phyloP scores from a whole-genome alignment of 805 yeast species.

The Wickerhamiella bombiphila region DNA sequence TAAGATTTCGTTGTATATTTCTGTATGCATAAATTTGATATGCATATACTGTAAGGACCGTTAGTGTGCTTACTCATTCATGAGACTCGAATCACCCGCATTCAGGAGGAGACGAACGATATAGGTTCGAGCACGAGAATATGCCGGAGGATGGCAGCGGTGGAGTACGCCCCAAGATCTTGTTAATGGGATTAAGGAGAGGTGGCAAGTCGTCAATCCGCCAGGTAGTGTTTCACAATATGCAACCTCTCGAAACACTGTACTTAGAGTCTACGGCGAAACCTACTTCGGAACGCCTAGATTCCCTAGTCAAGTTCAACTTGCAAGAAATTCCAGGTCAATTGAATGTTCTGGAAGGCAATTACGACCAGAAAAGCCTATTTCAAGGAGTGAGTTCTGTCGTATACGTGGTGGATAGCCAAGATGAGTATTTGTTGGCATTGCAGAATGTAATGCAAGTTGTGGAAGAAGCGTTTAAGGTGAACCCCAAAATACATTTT shows the following conservation, averaged over 20 bases:
- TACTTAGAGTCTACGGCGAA: conserved; percentile 81
- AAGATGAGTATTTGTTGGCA: conserved; percentile 88
- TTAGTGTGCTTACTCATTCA: neutral
- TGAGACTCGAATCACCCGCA: no score
- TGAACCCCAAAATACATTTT: conserved; percentile 71
- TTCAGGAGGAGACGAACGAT: no score
- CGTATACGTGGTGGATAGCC: conserved; percentile 88
- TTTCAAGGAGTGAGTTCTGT: conserved; percentile 78
- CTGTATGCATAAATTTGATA: no score
- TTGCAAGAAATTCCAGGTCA: conserved; percentile 96
- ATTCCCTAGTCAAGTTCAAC: conserved; percentile 69
- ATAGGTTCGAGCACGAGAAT: no score
- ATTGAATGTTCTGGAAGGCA: conserved; percentile 73
- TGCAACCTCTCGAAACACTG: conserved; percentile 89
- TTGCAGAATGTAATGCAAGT: conserved; percentile 78
- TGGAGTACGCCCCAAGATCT: conserved; percentile 25
- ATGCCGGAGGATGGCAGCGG: neutral
- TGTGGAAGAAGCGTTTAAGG: conserved; percentile 71
- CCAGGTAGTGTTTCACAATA: conserved; percentile 87
- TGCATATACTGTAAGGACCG: neutral
- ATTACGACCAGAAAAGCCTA: conserved; percentile 53
- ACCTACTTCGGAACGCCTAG: conserved; percentile 73
- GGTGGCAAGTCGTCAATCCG: conserved; percentile 87
- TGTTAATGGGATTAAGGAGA: conserved; percentile 71
- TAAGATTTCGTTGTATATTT: no score